Conservation (phyloP, 306 rosid species). For the Glycine tomentella region DNA sequence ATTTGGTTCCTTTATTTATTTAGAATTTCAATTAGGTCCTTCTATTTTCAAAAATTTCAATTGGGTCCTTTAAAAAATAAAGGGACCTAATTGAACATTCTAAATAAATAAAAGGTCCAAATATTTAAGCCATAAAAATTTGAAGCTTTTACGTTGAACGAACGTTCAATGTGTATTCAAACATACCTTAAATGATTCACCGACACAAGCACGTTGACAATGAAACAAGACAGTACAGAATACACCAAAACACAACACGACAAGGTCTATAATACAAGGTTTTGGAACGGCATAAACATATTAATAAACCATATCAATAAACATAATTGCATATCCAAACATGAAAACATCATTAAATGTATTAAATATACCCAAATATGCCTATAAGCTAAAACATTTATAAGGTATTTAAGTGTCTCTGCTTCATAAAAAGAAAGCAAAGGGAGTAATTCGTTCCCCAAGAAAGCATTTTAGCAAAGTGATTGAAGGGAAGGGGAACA, state of each 20-base stretch:
- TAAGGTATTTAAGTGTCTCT: background rate
- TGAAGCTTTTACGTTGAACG: no score
- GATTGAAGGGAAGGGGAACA: background rate
- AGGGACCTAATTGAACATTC: no score
- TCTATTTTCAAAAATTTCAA: no score
- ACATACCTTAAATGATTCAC: no score
- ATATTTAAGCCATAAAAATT: no score
- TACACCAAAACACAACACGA: background rate
- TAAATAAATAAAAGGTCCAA: no score
- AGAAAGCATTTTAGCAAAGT: background rate
- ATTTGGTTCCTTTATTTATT: no score
- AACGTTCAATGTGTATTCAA: no score
- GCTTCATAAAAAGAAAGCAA: conserved; percentile 29
- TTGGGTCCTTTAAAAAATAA: no score
- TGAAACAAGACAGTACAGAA: background rate
- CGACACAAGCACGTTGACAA: no score
- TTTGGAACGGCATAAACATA: conserved; percentile 14
- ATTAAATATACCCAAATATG: conserved; percentile 12
- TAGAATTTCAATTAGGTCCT: no score
- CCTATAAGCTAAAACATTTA: conserved; percentile 13
- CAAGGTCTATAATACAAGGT: conserved; percentile 31
- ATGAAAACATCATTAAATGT: conserved; percentile 38
- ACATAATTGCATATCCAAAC: background rate
- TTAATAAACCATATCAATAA: background rate
- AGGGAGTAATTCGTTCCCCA: background rate